Evolutionary conservation across 768 basidiomycete species (phyloP).

Genomic region (Naganishia onofrii): DNA sequence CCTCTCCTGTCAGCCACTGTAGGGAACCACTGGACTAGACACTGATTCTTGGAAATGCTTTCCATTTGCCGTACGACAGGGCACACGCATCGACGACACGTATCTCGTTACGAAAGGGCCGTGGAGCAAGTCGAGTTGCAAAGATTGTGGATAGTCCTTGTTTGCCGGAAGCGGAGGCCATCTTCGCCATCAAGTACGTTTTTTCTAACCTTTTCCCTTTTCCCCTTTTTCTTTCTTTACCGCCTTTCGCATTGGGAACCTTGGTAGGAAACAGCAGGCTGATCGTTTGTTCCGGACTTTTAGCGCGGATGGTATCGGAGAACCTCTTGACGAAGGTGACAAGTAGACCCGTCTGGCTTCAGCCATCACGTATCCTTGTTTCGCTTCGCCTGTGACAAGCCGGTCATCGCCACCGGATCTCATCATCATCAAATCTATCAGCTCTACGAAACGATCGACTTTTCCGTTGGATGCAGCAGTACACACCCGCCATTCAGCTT

Average conservation of each 20-base stretch:
- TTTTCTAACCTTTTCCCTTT: not conserved
- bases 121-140: slow-evolving; percentile 87
- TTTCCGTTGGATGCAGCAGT: too few relatives aligned
- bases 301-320: slow-evolving; percentile 82
- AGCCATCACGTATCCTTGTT: too few relatives aligned
- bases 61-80: too few relatives aligned
- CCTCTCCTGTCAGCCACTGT: too few relatives aligned
- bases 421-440: too few relatives aligned
- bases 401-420: too few relatives aligned
- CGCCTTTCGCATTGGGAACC: too few relatives aligned
- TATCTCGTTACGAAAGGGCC: slow-evolving; percentile 84
- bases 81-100: slow-evolving; percentile 97
- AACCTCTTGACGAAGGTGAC: slow-evolving; percentile 78
- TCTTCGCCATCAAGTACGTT: slow-evolving; percentile 73
- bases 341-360: too few relatives aligned
- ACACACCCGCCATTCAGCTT: too few relatives aligned
- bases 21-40: too few relatives aligned
- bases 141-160: slow-evolving; percentile 98
- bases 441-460: too few relatives aligned
- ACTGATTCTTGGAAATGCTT: not conserved
- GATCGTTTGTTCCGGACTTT: not conserved
- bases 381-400: too few relatives aligned
- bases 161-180: slow-evolving; percentile 91
- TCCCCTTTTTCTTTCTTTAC: not conserved
- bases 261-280: slow-evolving; percentile 9